Evolutionary conservation across 495 filamentous ascomycete species (phyloP), one percentile per base, ranked within the genome.

Genomic region (Xanthoparmelia taractica): DNA sequence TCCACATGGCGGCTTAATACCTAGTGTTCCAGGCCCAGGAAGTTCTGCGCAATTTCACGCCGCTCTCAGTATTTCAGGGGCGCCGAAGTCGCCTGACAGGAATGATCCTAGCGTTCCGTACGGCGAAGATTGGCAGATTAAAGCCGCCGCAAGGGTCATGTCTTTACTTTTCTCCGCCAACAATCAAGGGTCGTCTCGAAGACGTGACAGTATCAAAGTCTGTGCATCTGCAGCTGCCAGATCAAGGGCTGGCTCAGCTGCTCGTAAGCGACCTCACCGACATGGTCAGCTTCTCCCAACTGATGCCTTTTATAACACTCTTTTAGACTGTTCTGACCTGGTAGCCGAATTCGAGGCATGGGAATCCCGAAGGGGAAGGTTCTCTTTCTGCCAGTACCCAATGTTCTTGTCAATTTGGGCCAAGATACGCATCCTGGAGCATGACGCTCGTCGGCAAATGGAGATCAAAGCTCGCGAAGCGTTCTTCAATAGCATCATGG

Each of bases 381-480:
- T 97, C 68, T 83, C 91, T 6, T 96, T 97, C 71, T 97, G 92
- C 69, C 91, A 96, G 69, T 96, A 93, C 69, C 92, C 92, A 5
- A 96, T 96, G 74, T 89, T 96, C 67, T 80, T 97, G 37, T 96
- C 91, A 59, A 93, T 97, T 67, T 91, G 90, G 75, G 87, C 91
- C 36, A 97, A 97, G 74, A 96, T 95, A 64, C 89, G 87, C 67
- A 95, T 96, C 63, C 76, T 96, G 69, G 92, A 96, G 72, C 84
- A 95, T 69, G 93, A 97, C 73, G 90, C 91, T 6, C 84, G 87
- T 65, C 83, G 92, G 11, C 93, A 96, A 74, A 96, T 96, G 92
- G 88, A 91, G 65, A 84, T 87, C 59, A 90, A 90, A 69, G 92
- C 93, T 13, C 81, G 93, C 55, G 90, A 96, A 68, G 92, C 93